Conservation (phyloP, 2,329 filamentous ascomycete genomes). For the Trichoderma aggressivum region DNA sequence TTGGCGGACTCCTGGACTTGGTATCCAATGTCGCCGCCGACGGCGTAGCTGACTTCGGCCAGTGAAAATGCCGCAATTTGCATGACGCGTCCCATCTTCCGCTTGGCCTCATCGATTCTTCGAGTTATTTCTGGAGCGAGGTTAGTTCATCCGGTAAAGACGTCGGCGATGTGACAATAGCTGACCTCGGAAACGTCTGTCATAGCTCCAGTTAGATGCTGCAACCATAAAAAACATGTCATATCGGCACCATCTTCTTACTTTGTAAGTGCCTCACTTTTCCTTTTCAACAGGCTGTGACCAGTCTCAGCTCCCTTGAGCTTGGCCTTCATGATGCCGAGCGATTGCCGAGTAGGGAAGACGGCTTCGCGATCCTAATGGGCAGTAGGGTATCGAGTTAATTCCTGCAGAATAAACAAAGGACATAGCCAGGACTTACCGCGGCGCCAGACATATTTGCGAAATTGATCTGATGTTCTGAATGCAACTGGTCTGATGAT, state of each 20-base stretch:
- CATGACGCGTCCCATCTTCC: conserved; percentile 99
- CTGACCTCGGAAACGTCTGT: conserved; percentile 82
- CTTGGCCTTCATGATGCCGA: conserved; percentile 97
- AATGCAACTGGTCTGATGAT: neutral
- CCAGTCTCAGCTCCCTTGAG: conserved; percentile 90
- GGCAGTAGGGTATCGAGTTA: conserved; percentile 20
- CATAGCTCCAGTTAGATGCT: neutral
- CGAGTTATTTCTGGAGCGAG: conserved; percentile 74
- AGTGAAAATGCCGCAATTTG: conserved; percentile 97
- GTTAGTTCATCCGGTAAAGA: neutral
- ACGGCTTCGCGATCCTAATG: conserved; percentile 85
- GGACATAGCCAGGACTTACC: conserved; percentile 21
- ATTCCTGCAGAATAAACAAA: neutral
- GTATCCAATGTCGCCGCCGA: conserved; percentile 92
- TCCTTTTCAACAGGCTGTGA: conserved; percentile 92
- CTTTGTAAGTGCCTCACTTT: conserved; percentile 98
- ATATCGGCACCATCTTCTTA: conserved; percentile 41
- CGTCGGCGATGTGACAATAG: conserved; percentile 6
- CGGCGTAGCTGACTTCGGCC: conserved; percentile 94
- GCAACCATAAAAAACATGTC: neutral
- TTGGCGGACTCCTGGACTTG: conserved; percentile 97
- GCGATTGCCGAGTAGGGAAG: conserved; percentile 94
- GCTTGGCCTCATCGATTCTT: conserved; percentile 97
- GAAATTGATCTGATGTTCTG: neutral
- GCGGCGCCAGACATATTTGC: conserved; percentile 34